These are phyloP conservation scores for Septoria petroselini DNA, from an alignment of 2,329 filamentous ascomycete species.

Conservation along the genomic window DNA sequence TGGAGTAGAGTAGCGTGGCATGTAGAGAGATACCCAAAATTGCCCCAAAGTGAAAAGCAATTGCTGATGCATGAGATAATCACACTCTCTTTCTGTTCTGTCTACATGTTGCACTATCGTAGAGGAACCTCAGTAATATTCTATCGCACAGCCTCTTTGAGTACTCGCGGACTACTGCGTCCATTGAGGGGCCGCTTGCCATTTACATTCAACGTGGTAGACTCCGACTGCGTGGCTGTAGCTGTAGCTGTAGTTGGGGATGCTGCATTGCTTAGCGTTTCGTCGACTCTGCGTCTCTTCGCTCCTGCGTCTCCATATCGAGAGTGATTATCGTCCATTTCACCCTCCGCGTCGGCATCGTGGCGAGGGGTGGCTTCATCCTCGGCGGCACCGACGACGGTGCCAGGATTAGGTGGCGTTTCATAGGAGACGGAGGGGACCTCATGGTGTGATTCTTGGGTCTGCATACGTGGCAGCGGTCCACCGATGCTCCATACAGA, in stretches of 20 bases:
- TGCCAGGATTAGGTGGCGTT: conserved; percentile 33
- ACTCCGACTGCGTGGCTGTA: background rate
- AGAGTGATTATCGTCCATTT: conserved; percentile 20
- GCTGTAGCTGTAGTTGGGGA: no score
- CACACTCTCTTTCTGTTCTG: no score
- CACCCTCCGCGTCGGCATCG: conserved; percentile 26
- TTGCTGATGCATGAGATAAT: conserved; percentile 4
- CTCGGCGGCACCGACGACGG: conserved; percentile 27
- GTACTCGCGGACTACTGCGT: background rate
- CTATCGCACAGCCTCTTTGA: conserved; percentile 4
- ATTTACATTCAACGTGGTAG: conserved; percentile 1
- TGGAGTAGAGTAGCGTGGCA: background rate
- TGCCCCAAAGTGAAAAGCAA: background rate
- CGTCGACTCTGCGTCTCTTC: conserved; percentile 18
- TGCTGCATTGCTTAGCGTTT: background rate
- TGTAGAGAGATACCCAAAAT: conserved; percentile 6
- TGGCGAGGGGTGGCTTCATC: conserved; percentile 17
- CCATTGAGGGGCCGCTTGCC: conserved; percentile 8
- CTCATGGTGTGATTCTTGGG: conserved; percentile 8
- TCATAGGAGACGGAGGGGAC: conserved; percentile 27
- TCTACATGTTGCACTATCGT: no score
- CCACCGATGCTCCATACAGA: conserved; percentile 30
- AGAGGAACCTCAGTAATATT: background rate
- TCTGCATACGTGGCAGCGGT: conserved; percentile 23
- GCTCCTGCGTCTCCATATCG: conserved; percentile 17